Evolutionary conservation across 257 asterid species (phyloP).

Genomic region (Rubia yunnanensis): DNA sequence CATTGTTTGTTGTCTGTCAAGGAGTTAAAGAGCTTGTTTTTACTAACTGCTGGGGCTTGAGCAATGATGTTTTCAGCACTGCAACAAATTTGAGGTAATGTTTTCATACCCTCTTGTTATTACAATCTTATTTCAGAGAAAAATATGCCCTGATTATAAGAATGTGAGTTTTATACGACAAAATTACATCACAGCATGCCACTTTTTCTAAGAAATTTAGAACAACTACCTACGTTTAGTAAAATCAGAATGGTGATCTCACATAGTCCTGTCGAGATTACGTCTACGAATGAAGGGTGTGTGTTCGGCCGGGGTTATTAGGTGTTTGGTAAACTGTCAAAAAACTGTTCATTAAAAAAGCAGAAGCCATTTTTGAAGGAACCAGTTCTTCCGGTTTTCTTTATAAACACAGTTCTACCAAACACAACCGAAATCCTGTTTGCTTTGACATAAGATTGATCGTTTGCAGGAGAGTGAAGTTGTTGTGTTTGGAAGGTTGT

Average conservation of each 20-base stretch:
- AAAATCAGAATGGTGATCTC: neutral
- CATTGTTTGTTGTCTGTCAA: conserved; percentile 43
- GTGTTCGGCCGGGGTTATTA: too few species aligned
- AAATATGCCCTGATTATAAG: neutral
- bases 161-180: too few species aligned
- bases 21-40: conserved; percentile 37
- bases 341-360: too few species aligned
- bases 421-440: too few species aligned
- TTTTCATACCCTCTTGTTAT: neutral
- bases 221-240: too few species aligned
- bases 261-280: too few species aligned
- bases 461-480: conserved; percentile 52
- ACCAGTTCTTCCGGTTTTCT: too few species aligned
- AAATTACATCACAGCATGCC: neutral
- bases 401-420: too few species aligned
- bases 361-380: too few species aligned
- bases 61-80: conserved; percentile 40
- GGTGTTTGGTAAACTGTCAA: too few species aligned
- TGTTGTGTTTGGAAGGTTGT: conserved; percentile 55
- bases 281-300: neutral
- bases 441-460: too few species aligned
- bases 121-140: neutral
- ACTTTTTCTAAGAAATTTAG: neutral
- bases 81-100: conserved; percentile 44
- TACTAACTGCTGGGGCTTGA: conserved; percentile 54